Evolutionary conservation across 2,329 filamentous ascomycete genomes (phyloP).

Genomic region (Lasiodiplodia sp.): DNA sequence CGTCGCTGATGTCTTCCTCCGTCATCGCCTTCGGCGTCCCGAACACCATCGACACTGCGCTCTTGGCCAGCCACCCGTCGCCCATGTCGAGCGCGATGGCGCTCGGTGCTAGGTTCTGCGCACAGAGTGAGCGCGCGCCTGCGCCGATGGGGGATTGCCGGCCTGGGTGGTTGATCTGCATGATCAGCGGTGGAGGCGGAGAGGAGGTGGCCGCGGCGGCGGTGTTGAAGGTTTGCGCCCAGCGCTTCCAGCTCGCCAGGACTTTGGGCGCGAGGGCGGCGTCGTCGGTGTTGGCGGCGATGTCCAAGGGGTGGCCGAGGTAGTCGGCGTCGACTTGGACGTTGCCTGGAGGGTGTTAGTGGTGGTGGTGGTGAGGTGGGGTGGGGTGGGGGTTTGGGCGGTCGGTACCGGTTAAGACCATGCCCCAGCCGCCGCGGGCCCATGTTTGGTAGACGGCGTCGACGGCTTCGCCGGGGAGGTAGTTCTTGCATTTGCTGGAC

Average conservation of each 20-base stretch:
- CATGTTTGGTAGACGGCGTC: conserved; percentile 36
- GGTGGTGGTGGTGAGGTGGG: conserved; percentile 35
- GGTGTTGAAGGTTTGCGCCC: conserved; percentile 44
- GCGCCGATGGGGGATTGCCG: conserved; percentile 53
- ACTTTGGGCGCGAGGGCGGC: not conserved
- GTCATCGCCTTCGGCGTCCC: conserved; percentile 67
- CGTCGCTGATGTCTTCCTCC: conserved; percentile 59
- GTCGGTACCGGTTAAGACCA: conserved; percentile 57
- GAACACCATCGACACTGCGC: conserved; percentile 41
- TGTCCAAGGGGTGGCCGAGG: not conserved
- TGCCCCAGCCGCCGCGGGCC: conserved; percentile 61
- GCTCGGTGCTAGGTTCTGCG: conserved; percentile 55
- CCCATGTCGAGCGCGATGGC: conserved; percentile 55
- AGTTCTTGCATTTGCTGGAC: not conserved
- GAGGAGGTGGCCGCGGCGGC: not conserved
- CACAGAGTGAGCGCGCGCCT: conserved; percentile 47
- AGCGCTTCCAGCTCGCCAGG: not conserved
- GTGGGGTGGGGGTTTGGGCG: conserved; percentile 49
- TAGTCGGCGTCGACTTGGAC: not conserved
- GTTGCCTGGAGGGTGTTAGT: not conserved
- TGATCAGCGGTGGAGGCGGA: conserved; percentile 49
- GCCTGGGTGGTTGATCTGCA: conserved; percentile 59
- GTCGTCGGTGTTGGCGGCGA: not conserved
- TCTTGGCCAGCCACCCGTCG: conserved; percentile 2
- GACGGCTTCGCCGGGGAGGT: not conserved